Conservation (phyloP, 805 yeast species). For the Sungouiozyma ichnusensis region DNA sequence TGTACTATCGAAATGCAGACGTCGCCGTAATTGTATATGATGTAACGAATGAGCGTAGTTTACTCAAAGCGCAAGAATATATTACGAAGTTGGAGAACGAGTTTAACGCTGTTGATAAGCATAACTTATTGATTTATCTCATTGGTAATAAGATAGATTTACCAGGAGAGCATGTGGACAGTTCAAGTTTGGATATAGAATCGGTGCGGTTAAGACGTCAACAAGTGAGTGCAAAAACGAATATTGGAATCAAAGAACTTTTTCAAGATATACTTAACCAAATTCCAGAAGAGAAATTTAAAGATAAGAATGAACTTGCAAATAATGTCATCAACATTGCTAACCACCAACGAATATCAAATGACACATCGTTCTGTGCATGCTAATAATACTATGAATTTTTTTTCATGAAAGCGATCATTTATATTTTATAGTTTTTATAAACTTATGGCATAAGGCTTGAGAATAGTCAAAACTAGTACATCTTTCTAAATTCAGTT, state of each 20-base stretch:
- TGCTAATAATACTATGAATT: too few species aligned
- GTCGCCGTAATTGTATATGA: slow-evolving; percentile 75
- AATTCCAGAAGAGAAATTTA: slow-evolving; percentile 25
- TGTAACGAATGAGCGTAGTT: slow-evolving; percentile 53
- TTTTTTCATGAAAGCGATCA: too few species aligned
- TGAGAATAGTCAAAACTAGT: too few species aligned
- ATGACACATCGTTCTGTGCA: background rate
- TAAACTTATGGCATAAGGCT: too few species aligned
- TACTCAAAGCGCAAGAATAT: slow-evolving; percentile 73
- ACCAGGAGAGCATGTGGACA: slow-evolving; percentile 29
- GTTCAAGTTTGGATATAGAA: background rate
- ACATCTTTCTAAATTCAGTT: background rate
- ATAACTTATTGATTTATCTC: slow-evolving; percentile 51
- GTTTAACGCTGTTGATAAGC: slow-evolving; percentile 35
- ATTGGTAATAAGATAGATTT: slow-evolving; percentile 75
- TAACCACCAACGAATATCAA: background rate
- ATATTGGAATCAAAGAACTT: slow-evolving; percentile 36
- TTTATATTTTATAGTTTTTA: background rate
- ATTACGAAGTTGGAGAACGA: slow-evolving; percentile 48
- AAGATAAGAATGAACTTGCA: too few species aligned
- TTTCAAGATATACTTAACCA: slow-evolving; percentile 36
- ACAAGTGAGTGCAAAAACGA: slow-evolving; percentile 45
- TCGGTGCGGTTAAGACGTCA: slow-evolving; percentile 8
- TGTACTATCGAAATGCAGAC: slow-evolving; percentile 75
- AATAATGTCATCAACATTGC: background rate